These are phyloP conservation scores for Trichoderma orchidacearum DNA, from an alignment of 495 filamentous ascomycete genomes.

Conservation along the genomic window DNA sequence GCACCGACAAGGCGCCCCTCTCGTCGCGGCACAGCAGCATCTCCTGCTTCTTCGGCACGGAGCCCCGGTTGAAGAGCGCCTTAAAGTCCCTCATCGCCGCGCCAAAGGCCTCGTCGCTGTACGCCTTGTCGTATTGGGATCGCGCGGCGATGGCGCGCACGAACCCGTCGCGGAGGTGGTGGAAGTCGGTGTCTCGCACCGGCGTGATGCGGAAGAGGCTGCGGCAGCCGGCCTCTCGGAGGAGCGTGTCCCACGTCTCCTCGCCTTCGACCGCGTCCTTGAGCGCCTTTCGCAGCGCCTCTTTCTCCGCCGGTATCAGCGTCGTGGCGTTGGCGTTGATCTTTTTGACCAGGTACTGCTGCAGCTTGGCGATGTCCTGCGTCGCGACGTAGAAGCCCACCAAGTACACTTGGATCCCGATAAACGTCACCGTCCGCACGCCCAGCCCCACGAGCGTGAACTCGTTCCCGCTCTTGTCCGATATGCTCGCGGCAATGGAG, in stretches of 20 bases:
- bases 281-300: constrained; percentile 49
- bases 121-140: constrained; percentile 37
- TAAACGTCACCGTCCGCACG: constrained; percentile 75
- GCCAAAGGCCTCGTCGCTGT: constrained; percentile 58
- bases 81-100: constrained; percentile 61
- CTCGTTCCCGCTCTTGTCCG: constrained; percentile 34
- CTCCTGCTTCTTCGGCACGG: constrained; percentile 61
- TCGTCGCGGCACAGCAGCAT: constrained; percentile 57
- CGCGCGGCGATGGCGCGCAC: constrained; percentile 68
- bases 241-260: constrained; percentile 55
- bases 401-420: constrained; percentile 89
- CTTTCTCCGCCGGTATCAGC: constrained; percentile 66
- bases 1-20: constrained; percentile 50
- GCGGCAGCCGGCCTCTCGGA: constrained; percentile 47
- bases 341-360: constrained; percentile 30
- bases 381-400: constrained; percentile 82
- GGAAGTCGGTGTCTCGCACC: constrained; percentile 78
- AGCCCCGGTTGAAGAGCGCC: constrained; percentile 57
- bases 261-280: constrained; percentile 56
- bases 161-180: constrained; percentile 82
- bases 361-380: constrained; percentile 48
- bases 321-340: constrained; percentile 61
- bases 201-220: constrained; percentile 72
- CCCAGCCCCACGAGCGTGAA: constrained; percentile 84
- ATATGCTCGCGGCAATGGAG: constrained; percentile 5